Evolutionary conservation across 2,329 filamentous ascomycete genomes (phyloP).

Genomic region (Zelopaecilomyces penicillatus): DNA sequence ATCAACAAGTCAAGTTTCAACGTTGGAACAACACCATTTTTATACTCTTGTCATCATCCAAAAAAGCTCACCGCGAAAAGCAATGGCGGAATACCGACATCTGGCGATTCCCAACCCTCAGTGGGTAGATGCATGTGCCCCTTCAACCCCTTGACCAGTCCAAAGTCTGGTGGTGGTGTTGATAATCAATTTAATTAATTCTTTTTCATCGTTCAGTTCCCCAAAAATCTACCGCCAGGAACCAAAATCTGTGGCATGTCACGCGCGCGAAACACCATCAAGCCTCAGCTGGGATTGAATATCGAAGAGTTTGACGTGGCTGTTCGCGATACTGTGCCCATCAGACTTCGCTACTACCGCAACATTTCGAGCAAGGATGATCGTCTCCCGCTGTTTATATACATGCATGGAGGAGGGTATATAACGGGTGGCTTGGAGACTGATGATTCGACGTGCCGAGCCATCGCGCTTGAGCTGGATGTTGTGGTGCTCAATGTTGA

Average conservation of each 20-base stretch:
- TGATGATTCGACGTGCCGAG: slow-evolving; percentile 18
- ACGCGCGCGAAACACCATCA: slow-evolving; percentile 14
- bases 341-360: slow-evolving; percentile 16
- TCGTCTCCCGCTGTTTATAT: slow-evolving; percentile 14
- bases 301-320: slow-evolving; percentile 16
- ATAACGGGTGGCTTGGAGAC: slow-evolving; percentile 19
- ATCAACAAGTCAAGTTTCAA: too few species aligned
- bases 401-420: slow-evolving; percentile 20
- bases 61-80: too few species aligned
- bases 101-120: slow-evolving; percentile 8
- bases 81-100: slow-evolving; percentile 11
- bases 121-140: slow-evolving; percentile 8
- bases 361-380: slow-evolving; percentile 3
- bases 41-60: too few species aligned
- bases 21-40: too few species aligned
- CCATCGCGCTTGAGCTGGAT: slow-evolving; percentile 13
- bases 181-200: neutral
- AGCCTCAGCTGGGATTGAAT: slow-evolving; percentile 12
- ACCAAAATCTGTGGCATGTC: slow-evolving; percentile 12
- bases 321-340: slow-evolving; percentile 12
- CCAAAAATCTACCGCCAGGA: slow-evolving; percentile 15
- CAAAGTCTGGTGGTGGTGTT: too few species aligned
- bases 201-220: slow-evolving; percentile 12
- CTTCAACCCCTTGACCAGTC: neutral
- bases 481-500: slow-evolving; percentile 38